Evolutionary conservation across 2,329 filamentous ascomycete species (phyloP).

Genomic region (Monilinia vaccinii-corymbosi): DNA sequence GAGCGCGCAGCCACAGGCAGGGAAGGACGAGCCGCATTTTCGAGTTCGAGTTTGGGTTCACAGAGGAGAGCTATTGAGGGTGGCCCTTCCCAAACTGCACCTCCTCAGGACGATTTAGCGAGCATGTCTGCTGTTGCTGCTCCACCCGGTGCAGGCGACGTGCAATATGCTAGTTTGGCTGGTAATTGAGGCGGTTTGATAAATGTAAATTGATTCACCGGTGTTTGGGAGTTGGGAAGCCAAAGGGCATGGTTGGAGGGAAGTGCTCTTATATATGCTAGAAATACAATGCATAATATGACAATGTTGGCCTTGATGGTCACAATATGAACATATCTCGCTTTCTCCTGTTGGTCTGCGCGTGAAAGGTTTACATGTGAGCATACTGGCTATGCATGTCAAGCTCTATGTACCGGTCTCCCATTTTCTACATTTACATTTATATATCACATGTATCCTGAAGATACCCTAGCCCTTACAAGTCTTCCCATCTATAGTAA

Average conservation of each 20-base stretch:
- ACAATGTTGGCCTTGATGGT: not conserved
- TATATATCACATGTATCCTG: not conserved
- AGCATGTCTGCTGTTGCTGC: slow-evolving; percentile 49
- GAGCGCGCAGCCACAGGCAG: slow-evolving; percentile 72
- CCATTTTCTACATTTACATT: not conserved
- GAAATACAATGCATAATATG: slow-evolving; percentile 8
- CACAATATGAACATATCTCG: not conserved
- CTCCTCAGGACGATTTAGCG: slow-evolving; percentile 24
- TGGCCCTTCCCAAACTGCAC: slow-evolving; percentile 16
- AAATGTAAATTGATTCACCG: slow-evolving; percentile 15
- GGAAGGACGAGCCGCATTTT: slow-evolving; percentile 58
- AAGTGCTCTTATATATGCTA: not conserved
- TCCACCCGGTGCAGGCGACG: slow-evolving; percentile 69
- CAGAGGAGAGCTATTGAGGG: slow-evolving; percentile 25
- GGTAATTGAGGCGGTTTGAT: slow-evolving; percentile 53
- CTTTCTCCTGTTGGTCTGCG: not conserved
- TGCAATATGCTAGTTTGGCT: slow-evolving; percentile 76
- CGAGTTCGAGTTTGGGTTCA: slow-evolving; percentile 30
- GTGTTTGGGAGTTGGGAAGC: slow-evolving; percentile 25
- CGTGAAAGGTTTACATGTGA: not conserved
- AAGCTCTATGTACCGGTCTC: not conserved
- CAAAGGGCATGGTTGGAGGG: not conserved
- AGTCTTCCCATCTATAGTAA: slow-evolving; percentile 28
- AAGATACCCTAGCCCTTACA: not conserved
- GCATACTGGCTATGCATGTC: not conserved